Percentiles rank a stretch among this genome's conserved stretches.
phyloP scores from a whole-genome alignment of 2,329 filamentous ascomycete species.

The Aspergillus bombycis region DNA sequence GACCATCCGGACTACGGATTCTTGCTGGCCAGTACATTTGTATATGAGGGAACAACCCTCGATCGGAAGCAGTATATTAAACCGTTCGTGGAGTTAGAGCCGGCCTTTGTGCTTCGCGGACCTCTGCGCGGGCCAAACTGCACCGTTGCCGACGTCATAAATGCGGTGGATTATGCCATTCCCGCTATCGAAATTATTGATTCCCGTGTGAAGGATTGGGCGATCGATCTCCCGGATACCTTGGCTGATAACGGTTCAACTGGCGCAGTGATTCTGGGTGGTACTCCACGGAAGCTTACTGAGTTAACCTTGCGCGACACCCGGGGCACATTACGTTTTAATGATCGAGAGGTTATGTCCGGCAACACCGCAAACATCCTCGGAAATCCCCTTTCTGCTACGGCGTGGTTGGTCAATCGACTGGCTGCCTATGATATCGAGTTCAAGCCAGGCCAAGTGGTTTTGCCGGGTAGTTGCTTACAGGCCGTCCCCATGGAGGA shows the following conservation, averaged over 20 bases:
- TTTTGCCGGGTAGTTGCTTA: background rate
- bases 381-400: background rate
- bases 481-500: background rate
- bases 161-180: background rate
- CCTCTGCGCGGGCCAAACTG: background rate
- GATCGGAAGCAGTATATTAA: background rate
- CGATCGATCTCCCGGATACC: background rate
- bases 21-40: background rate
- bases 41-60: background rate
- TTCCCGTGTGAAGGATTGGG: background rate
- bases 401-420: background rate
- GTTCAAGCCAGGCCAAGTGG: background rate
- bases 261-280: background rate
- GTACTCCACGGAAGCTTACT: background rate
- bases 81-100: background rate
- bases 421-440: background rate
- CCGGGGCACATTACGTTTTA: background rate
- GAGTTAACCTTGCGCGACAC: background rate
- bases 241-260: background rate
- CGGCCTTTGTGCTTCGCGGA: background rate
- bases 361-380: background rate
- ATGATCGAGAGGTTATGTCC: background rate
- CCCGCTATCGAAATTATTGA: background rate
- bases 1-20: background rate
- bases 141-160: background rate